A percentile compares a stretch with the other conserved stretches of the same genome.
These are phyloP conservation scores for Colletotrichum sp. DNA, from an alignment of 2,329 filamentous ascomycete genomes.

Conservation along the genomic window DNA sequence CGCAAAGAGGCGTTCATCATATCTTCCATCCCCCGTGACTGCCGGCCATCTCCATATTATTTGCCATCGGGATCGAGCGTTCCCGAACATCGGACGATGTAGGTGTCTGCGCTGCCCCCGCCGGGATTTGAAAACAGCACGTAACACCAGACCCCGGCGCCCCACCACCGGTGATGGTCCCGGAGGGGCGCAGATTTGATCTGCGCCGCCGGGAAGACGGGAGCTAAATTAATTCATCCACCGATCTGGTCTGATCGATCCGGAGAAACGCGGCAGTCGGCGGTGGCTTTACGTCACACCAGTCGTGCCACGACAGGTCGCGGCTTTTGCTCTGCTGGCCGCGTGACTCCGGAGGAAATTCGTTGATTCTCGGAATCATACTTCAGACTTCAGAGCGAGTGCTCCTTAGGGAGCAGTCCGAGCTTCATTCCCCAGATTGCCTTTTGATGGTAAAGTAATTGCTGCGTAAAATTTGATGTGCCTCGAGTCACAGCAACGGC, in stretches of 20 bases:
- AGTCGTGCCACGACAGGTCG: neutral
- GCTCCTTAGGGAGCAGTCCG: neutral
- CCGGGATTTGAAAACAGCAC: conserved; percentile 12
- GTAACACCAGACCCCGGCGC: conserved; percentile 5
- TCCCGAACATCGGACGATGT: conserved; percentile 2
- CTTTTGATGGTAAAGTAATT: neutral
- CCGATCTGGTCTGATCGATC: neutral
- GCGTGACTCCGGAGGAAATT: conserved; percentile 4
- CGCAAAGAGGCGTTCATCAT: neutral
- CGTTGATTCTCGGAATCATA: neutral
- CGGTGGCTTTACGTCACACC: neutral
- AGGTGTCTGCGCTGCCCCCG: neutral
- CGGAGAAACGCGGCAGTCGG: neutral
- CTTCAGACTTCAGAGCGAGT: neutral
- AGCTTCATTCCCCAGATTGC: neutral
- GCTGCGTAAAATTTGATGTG: neutral
- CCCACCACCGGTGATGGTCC: neutral
- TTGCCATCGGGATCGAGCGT: neutral
- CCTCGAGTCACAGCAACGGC: neutral
- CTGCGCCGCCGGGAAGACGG: conserved; percentile 1
- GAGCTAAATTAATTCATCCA: neutral
- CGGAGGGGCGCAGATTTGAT: neutral
- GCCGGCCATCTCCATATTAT: neutral
- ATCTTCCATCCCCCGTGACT: neutral
- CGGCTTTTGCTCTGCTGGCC: conserved; percentile 8